Evolutionary conservation across 2,329 filamentous ascomycete genomes (phyloP).

Genomic region (Diaporthe batatas): DNA sequence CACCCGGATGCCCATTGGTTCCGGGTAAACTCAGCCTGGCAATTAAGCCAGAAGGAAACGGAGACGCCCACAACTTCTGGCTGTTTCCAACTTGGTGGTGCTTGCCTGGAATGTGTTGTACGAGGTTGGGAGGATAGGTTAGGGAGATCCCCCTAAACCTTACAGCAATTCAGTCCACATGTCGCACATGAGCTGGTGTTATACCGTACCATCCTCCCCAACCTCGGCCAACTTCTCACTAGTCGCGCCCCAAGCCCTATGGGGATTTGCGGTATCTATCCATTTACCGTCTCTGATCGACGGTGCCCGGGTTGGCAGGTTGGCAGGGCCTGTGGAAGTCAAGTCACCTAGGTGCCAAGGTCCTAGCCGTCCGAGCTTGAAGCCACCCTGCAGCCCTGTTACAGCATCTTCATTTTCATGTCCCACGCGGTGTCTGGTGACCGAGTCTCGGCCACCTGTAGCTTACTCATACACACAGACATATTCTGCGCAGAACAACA

Average conservation of each 20-base stretch:
- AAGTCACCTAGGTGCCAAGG: constrained; percentile 10
- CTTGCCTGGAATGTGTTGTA: constrained; percentile 12
- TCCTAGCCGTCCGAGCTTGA: not conserved
- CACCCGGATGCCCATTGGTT: constrained; percentile 4
- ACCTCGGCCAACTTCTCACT: too few species aligned
- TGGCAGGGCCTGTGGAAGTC: not conserved
- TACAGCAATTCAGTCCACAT: not conserved
- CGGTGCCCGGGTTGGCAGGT: not conserved
- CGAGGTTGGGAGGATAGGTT: not conserved
- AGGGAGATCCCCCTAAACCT: not conserved
- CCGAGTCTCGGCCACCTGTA: not conserved
- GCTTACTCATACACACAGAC: not conserved
- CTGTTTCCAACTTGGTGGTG: too few species aligned
- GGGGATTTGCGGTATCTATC: not conserved
- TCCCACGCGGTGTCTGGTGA: not conserved
- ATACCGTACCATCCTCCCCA: not conserved
- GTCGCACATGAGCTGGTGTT: constrained; percentile 12
- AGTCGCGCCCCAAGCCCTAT: not conserved
- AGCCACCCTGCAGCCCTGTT: not conserved
- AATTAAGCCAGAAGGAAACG: not conserved
- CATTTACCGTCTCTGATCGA: not conserved
- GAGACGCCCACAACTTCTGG: too few species aligned
- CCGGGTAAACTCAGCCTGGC: constrained; percentile 22
- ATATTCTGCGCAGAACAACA: not conserved
- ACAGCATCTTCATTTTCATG: not conserved